These are phyloP conservation scores for Kodamaea anthophila DNA, from an alignment of 1,139 yeast genomes.

Conservation along the genomic window DNA sequence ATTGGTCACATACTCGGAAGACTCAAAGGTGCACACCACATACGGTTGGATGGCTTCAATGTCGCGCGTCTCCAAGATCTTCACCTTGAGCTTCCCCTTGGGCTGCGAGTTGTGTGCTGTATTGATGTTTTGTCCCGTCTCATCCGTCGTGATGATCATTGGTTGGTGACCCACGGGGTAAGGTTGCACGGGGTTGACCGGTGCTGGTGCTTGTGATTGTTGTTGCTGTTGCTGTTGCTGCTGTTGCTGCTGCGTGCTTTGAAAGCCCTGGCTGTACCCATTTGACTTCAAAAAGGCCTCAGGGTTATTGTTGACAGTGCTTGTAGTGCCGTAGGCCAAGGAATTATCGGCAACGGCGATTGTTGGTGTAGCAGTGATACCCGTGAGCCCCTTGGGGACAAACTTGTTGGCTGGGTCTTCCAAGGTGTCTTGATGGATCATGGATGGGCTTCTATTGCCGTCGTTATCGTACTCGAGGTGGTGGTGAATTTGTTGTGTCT, in stretches of 20 bases:
- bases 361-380: slow-evolving; percentile 46
- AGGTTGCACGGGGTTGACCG: slow-evolving; percentile 11
- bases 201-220: slow-evolving; percentile 11
- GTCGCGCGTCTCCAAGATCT: slow-evolving; percentile 72
- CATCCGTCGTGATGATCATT: slow-evolving; percentile 42
- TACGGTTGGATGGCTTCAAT: slow-evolving; percentile 68
- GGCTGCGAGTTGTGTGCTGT: slow-evolving; percentile 41
- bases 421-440: slow-evolving; percentile 7
- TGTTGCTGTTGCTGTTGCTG: slow-evolving; percentile 2
- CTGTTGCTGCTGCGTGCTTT: slow-evolving; percentile 4
- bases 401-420: slow-evolving; percentile 19
- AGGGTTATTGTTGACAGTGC: slow-evolving; percentile 20
- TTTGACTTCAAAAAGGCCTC: slow-evolving; percentile 20
- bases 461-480: slow-evolving; percentile 1
- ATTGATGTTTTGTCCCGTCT: slow-evolving; percentile 32
- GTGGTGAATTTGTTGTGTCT: neutral
- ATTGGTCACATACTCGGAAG: slow-evolving; percentile 82
- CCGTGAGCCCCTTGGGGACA: slow-evolving; percentile 30
- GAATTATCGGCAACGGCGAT: slow-evolving; percentile 60
- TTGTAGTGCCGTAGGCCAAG: slow-evolving; percentile 65
- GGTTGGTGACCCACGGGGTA: slow-evolving; percentile 22
- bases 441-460: slow-evolving; percentile 1
- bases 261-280: slow-evolving; percentile 7
- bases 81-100: slow-evolving; percentile 76
- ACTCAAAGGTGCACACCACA: slow-evolving; percentile 89